Evolutionary conservation across 192 early-diverging fungal genomes (phyloP).

Genomic region (Lobosporangium transversale): DNA sequence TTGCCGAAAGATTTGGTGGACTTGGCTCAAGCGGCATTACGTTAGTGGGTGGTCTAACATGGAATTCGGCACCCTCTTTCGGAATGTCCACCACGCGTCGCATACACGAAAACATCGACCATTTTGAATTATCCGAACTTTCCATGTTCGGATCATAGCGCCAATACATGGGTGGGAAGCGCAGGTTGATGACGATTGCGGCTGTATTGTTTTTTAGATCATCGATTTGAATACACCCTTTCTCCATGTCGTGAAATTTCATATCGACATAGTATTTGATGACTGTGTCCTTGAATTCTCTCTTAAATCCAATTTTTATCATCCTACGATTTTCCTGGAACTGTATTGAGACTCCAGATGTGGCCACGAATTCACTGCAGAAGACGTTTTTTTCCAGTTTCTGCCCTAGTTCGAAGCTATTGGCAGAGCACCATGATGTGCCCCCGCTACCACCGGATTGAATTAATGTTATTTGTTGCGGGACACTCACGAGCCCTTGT

Average conservation of each 20-base stretch:
- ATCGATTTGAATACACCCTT: conserved; percentile 30
- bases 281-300: conserved; percentile 8
- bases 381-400: conserved; percentile 10
- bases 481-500: conserved; percentile 13
- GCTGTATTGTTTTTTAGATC: neutral
- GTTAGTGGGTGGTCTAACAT: neutral
- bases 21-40: conserved; percentile 27
- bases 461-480: conserved; percentile 17
- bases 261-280: conserved; percentile 42
- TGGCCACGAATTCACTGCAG: conserved; percentile 29
- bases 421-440: neutral
- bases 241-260: conserved; percentile 39
- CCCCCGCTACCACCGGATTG: too few relatives aligned
- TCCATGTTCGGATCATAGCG: conserved; percentile 24
- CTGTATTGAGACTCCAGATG: neutral
- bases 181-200: conserved; percentile 52
- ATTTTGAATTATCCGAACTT: conserved; percentile 5
- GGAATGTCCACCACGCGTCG: conserved; percentile 51
- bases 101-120: conserved; percentile 26
- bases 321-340: conserved; percentile 9
- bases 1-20: conserved; percentile 22
- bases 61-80: conserved; percentile 6
- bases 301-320: conserved; percentile 28
- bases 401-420: conserved; percentile 18
- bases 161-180: conserved; percentile 55